Base-by-base conservation (phyloP, 495 filamentous ascomycete species). In the Penicillium salamii region DNA sequence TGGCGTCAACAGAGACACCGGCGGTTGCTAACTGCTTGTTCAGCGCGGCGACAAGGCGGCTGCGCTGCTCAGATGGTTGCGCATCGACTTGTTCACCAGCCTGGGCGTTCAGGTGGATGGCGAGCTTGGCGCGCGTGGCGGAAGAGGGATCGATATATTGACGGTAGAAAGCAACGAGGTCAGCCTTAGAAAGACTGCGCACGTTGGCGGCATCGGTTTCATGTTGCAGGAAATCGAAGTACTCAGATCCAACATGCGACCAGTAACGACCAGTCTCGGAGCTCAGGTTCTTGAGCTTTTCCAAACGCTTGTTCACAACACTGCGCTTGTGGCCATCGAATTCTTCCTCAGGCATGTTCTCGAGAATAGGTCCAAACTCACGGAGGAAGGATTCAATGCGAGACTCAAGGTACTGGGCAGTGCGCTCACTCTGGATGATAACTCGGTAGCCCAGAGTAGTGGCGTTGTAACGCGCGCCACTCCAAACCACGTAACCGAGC, bases 401-500 rank as follows among this genome's bases (percentile, higher is more conserved):
- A 3, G 80, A 80, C 60, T 97, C 93, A 20, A 97, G 68, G 62
- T 95, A 96, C 29, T 82, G 73, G 0, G 87, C 83, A 2, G 86
- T 84, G 55, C 85, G 84, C 73, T 99, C 93, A 59, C 89, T 95
- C 72, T 99, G 93, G 36, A 99, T 92, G 54, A 97, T 83, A 49
- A 99, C 85, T 9, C 91, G 80, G 63, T 91, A 96, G 7, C 88
- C 88, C 46, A 89, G 85, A 3, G 86, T 89, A 0, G 86, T 91
- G 37, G 81, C 65, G 29, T 78, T 81, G 46, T 84, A 76, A 36
- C 87, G 76, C 11, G 81, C 70, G 12, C 90, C 89, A 40, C 86
- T 92, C 72, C 88, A 96, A 1, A 99, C 93, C 37, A 97, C 85
- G 59, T 99, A 99, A 12, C 93, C 93, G 7, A 99, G 86, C 67